Percentiles rank a stretch among this genome's conserved stretches.
These are phyloP conservation scores for Pseudogymnoascus sp. DNA, from an alignment of 2,329 filamentous ascomycete genomes.

Conservation along the genomic window DNA sequence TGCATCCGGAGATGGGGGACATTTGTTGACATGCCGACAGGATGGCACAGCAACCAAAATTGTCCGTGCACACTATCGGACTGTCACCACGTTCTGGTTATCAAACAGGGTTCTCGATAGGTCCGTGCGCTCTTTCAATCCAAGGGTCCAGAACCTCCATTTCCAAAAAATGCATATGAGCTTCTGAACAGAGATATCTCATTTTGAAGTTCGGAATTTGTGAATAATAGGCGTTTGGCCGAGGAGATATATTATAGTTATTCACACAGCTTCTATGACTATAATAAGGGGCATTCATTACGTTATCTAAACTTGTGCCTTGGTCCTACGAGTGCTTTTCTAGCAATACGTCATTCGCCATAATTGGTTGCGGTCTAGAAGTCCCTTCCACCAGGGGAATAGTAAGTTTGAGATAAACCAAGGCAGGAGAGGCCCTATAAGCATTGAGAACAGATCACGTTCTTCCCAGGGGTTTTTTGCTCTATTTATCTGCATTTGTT, in stretches of 20 bases:
- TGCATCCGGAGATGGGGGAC: not conserved
- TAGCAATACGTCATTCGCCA: not conserved
- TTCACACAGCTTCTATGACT: not conserved
- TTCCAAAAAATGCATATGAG: not conserved
- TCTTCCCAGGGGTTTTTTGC: not conserved
- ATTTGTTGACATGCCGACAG: conserved; percentile 2
- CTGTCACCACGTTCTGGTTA: not conserved
- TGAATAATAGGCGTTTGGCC: not conserved
- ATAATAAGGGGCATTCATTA: not conserved
- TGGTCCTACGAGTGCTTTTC: not conserved
- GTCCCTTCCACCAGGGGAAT: not conserved
- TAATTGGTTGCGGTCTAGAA: not conserved
- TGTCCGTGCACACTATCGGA: not conserved
- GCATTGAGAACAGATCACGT: not conserved
- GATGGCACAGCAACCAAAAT: conserved; percentile 5
- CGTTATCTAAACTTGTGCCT: not conserved
- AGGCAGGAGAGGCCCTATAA: conserved; percentile 6
- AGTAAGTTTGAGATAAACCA: not conserved
- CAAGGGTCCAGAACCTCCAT: conserved; percentile 1
- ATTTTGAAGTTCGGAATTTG: not conserved
- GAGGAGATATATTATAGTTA: not conserved
- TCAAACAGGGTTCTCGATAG: not conserved
- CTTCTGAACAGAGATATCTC: not conserved
- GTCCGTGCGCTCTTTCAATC: not conserved
- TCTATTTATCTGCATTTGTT: not conserved